A percentile compares a stretch with the other conserved stretches of the same genome.
phyloP scores from a whole-genome alignment of 768 basidiomycete species.

The Pulveroboletus sp. region DNA sequence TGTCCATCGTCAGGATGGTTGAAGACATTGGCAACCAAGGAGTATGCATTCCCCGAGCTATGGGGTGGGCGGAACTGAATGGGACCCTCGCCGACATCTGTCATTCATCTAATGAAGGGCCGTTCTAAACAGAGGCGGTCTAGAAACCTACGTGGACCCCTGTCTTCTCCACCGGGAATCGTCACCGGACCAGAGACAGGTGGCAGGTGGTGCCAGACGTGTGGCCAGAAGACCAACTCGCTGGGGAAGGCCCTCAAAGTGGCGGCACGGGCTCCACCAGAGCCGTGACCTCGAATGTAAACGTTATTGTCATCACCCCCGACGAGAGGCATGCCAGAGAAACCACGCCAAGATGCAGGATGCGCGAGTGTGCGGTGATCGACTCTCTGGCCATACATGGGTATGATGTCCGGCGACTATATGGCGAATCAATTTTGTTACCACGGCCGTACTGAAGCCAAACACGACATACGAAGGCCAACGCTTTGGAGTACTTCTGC shows the following conservation, averaged over 20 bases:
- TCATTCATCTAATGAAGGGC: neutral
- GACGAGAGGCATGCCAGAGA: neutral
- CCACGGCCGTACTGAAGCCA: neutral
- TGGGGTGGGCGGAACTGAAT: constrained; percentile 6
- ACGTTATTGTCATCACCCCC: neutral
- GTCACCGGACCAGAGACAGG: neutral
- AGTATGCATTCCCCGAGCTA: neutral
- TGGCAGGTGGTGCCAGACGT: neutral
- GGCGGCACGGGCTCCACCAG: neutral
- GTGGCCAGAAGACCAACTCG: constrained; percentile 1
- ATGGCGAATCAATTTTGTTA: neutral
- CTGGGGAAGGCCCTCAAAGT: neutral
- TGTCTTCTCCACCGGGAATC: neutral
- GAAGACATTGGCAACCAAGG: constrained; percentile 7
- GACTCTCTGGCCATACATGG: neutral
- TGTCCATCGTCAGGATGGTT: neutral
- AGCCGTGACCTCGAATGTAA: neutral
- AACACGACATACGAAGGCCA: neutral
- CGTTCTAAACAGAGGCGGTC: neutral
- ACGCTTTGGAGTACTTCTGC: neutral
- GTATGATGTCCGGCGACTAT: neutral
- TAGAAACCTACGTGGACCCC: neutral
- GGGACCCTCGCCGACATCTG: neutral
- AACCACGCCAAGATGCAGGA: neutral
- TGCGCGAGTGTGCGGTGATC: constrained; percentile 3